Percentiles rank a stretch among this genome's conserved stretches.
Conservation (phyloP, 805 yeast species). For the Dipodascus albidus region DNA sequence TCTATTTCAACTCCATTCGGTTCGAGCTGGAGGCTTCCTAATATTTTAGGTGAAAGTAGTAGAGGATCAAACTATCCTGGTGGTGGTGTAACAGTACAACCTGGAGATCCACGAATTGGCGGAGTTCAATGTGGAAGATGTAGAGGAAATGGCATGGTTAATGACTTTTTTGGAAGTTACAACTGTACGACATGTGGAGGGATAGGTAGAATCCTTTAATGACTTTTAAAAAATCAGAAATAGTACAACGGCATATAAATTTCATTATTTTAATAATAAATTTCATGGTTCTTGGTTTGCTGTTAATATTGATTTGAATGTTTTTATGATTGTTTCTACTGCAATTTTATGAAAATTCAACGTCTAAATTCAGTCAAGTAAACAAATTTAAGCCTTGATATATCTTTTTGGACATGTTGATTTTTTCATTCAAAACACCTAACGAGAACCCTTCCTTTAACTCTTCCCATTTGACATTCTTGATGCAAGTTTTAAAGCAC, state of each 20-base stretch:
- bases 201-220: conserved; percentile 39
- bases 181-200: conserved; percentile 58
- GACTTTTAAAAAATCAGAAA: neutral
- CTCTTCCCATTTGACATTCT: neutral
- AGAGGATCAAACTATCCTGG: neutral
- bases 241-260: neutral
- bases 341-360: neutral
- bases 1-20: too few relatives aligned
- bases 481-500: neutral
- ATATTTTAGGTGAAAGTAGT: too few relatives aligned
- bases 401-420: neutral
- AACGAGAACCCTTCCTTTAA: neutral
- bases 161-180: conserved; percentile 48
- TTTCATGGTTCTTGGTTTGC: too few relatives aligned
- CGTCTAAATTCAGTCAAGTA: neutral
- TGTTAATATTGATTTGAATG: too few relatives aligned
- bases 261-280: too few relatives aligned
- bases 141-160: conserved; percentile 48
- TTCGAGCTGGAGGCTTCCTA: too few relatives aligned
- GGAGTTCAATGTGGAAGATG: conserved; percentile 67
- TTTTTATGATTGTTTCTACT: neutral
- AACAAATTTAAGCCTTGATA: neutral
- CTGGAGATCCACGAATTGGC: conserved; percentile 73
- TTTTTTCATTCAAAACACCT: neutral
- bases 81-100: conserved; percentile 35